Evolutionary conservation across 2,329 filamentous ascomycete genomes (phyloP).

Genomic region (Calonectria crousiana): DNA sequence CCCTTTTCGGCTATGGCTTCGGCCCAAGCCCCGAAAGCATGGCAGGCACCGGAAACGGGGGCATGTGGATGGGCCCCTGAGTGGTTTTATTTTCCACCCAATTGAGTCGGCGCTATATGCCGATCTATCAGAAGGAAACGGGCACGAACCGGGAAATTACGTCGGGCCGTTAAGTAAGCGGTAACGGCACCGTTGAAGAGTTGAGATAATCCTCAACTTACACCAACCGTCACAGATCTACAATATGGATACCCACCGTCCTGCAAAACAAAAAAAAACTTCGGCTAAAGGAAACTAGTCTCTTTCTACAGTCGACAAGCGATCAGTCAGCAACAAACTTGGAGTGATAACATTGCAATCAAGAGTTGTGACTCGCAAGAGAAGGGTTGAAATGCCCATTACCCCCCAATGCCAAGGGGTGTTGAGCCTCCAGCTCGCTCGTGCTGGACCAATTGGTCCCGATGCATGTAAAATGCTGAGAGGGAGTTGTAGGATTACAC

Average conservation of each 20-base stretch:
- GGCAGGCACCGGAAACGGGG: constrained; percentile 38
- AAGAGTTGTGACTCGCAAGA: constrained; percentile 9
- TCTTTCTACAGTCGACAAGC: not conserved
- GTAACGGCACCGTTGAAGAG: not conserved
- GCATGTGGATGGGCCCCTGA: constrained; percentile 47
- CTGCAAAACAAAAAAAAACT: not conserved
- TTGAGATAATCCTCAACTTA: not conserved
- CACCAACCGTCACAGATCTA: not conserved
- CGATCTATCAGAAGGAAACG: constrained; percentile 19
- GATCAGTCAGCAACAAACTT: not conserved
- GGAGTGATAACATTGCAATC: not conserved
- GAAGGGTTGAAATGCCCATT: not conserved
- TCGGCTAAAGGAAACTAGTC: not conserved
- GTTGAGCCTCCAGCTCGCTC: not conserved
- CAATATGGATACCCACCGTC: not conserved
- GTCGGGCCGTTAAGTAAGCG: not conserved
- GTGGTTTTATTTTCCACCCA: not conserved
- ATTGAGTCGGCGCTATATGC: constrained; percentile 12
- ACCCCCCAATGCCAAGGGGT: not conserved
- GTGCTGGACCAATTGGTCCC: not conserved
- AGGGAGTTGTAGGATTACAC: constrained; percentile 15
- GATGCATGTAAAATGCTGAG: not conserved
- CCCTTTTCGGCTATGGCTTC: constrained; percentile 48
- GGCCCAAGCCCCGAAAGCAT: constrained; percentile 47
- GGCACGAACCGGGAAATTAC: not conserved